Conservation (phyloP, 805 yeast genomes). For the Hanseniaspora nectarophila region DNA sequence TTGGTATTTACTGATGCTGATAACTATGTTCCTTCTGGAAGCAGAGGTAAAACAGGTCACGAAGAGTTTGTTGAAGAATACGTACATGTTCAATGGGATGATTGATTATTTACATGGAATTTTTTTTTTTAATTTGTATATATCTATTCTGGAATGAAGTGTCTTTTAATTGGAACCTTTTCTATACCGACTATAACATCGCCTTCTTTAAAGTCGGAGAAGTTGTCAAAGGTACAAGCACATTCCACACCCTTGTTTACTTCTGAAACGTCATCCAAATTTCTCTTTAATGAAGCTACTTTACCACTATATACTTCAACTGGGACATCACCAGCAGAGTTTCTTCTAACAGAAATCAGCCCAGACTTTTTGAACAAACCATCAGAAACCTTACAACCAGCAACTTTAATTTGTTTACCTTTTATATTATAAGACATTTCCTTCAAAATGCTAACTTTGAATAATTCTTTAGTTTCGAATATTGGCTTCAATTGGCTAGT, state of each 20-base stretch:
- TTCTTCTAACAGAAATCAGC: conserved; percentile 46
- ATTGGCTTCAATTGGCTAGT: conserved; percentile 51
- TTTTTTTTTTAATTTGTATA: not conserved
- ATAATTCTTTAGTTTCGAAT: conserved; percentile 50
- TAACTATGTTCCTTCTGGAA: conserved; percentile 49
- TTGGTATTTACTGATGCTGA: conserved; percentile 64
- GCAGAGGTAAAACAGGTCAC: conserved; percentile 53
- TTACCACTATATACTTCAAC: conserved; percentile 38
- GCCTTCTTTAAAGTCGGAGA: conserved; percentile 61
- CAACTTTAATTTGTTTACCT: conserved; percentile 49
- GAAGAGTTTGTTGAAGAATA: conserved; percentile 53
- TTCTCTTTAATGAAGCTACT: conserved; percentile 63
- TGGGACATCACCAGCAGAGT: conserved; percentile 29
- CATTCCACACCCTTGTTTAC: conserved; percentile 82
- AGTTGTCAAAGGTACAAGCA: conserved; percentile 62
- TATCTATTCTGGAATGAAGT: not conserved
- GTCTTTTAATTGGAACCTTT: conserved; percentile 41
- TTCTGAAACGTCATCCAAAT: conserved; percentile 65
- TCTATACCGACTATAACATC: conserved; percentile 67
- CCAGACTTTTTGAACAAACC: conserved; percentile 54
- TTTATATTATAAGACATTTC: conserved; percentile 58
- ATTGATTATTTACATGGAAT: conserved; percentile 18
- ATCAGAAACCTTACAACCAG: conserved; percentile 71
- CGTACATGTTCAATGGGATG: conserved; percentile 84
- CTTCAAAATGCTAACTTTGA: conserved; percentile 58